A percentile compares a stretch with the other conserved stretches of the same genome.
Evolutionary conservation across 2,329 filamentous ascomycete species (phyloP).

Genomic region (Aspergillus fischeri): DNA sequence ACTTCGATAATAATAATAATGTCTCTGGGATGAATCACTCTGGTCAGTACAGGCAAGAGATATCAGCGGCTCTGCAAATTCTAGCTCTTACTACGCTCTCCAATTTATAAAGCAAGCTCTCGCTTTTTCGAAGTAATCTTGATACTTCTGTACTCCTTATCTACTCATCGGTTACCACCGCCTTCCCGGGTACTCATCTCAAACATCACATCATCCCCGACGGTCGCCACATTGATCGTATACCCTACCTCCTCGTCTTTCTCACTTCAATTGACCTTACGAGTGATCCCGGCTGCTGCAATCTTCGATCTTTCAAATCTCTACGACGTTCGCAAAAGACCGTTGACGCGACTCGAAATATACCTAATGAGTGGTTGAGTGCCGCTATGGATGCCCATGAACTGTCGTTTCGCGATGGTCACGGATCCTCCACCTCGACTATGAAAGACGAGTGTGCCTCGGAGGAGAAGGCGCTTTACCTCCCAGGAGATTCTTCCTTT

Average conservation of each 20-base stretch:
- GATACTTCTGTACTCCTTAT: neutral
- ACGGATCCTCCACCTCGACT: neutral
- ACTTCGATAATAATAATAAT: neutral
- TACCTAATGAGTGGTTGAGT: neutral
- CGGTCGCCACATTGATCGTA: neutral
- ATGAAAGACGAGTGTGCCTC: neutral
- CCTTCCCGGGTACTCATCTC: neutral
- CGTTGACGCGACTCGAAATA: neutral
- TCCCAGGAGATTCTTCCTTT: slow-evolving; percentile 5
- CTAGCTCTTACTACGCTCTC: neutral
- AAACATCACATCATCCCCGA: neutral
- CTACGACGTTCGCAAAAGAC: neutral
- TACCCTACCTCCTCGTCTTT: neutral
- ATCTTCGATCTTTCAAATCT: neutral
- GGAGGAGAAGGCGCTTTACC: neutral
- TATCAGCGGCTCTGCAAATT: neutral
- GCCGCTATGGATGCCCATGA: slow-evolving; percentile 3
- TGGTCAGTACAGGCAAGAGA: neutral
- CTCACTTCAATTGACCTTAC: neutral
- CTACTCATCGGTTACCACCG: neutral
- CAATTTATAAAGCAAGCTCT: neutral
- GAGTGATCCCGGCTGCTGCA: neutral
- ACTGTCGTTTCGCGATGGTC: slow-evolving; percentile 1
- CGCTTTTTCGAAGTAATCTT: neutral
- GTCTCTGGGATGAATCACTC: neutral